Base-by-base conservation (phyloP, 805 yeast genomes). In the Wickerhamomyces rabaulensis region DNA sequence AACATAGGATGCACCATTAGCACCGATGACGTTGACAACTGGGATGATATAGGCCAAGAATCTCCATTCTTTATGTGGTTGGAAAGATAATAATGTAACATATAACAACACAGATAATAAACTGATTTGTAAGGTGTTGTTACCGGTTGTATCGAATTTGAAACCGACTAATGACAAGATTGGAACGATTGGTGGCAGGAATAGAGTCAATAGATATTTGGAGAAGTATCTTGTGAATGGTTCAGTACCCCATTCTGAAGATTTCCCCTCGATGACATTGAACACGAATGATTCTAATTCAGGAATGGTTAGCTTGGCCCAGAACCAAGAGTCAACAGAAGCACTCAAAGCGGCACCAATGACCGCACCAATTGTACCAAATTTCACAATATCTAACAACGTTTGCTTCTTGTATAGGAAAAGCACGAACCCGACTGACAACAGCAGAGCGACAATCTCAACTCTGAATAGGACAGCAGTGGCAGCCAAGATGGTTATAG, bases 1-100 rank as follows among this genome's bases (percentile, higher is more conserved):
- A 21, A 70, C 31, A 40, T 56, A 58, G 1, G 75, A 63, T 15
- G 83, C 74, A 7, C 87, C 87, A 40, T 75, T 69, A 2, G 94
- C 82, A 6, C 86, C 90, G 27, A 77, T 60, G 17, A 84, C 55
- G 0, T 84, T 79, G 48, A 88, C 62, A 0, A 83, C 70, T 1
- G 97, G 97, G 4, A 85, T 67, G 0, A 81, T 69, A 63, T 91
- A 92, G 16, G 84, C 70, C 37, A 92, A 80, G 58, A 92, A 92
- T 55, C 97, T 76, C 95, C 95, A 88, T 69, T 92, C 98, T 62
- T 92, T 92, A 57, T 92, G 97, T 3, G 94, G 90, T 63, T 87
- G 94, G 43, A 83, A 62, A 0, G 97, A 89, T 75, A 90, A 74
- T 6, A 79, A 56, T 2, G 69, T 50, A n/a, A 90, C 72, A 58